phyloP scores from a whole-genome alignment of 768 basidiomycete genomes.

The Dioszegia hungarica region DNA sequence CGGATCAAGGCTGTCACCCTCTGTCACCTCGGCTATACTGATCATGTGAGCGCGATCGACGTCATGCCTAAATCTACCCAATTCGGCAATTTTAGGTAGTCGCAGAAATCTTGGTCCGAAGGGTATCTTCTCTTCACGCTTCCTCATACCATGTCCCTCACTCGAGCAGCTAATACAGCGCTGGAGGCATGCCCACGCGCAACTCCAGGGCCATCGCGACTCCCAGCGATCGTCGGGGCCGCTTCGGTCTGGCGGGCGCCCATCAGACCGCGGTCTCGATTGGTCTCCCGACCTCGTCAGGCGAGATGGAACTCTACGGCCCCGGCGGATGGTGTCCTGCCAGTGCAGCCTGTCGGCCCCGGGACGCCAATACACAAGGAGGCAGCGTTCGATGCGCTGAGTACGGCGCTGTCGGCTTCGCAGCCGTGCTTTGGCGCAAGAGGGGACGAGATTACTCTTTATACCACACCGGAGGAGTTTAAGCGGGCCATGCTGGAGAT shows the following conservation, averaged over 20 bases:
- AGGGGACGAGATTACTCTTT: slow-evolving; percentile 55
- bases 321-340: not conserved
- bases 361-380: slow-evolving; percentile 8
- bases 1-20: too few relatives aligned
- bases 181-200: slow-evolving; percentile 11
- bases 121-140: not conserved
- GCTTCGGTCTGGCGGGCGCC: not conserved
- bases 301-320: slow-evolving; percentile 4
- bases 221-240: slow-evolving; percentile 2
- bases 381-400: slow-evolving; percentile 24
- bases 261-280: not conserved
- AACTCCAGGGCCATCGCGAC: slow-evolving; percentile 14
- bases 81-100: too few relatives aligned
- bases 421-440: slow-evolving; percentile 48
- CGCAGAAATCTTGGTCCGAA: too few relatives aligned
- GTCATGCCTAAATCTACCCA: too few relatives aligned
- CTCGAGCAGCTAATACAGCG: not conserved
- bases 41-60: too few relatives aligned
- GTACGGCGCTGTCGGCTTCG: slow-evolving; percentile 16
- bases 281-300: not conserved
- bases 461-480: slow-evolving; percentile 61
- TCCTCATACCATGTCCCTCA: not conserved
- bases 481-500: slow-evolving; percentile 60
- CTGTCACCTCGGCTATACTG: too few relatives aligned
- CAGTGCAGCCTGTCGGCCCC: not conserved